Conservation (phyloP, 495 filamentous ascomycete genomes). For the Penicillium mononematosum region DNA sequence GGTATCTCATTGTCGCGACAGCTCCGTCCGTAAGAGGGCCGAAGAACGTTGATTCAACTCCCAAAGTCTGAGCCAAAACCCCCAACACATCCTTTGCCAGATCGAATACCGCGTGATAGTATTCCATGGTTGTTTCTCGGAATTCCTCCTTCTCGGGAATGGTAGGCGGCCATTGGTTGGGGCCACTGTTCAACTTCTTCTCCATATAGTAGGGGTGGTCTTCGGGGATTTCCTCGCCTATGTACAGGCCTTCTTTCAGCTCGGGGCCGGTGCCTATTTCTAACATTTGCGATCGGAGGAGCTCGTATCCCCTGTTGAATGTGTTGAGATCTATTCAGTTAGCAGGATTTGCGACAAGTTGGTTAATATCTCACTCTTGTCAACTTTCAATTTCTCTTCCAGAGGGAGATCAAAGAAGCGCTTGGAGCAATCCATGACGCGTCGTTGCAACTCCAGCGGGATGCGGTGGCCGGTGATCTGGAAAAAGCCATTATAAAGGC, state of each 20-base stretch:
- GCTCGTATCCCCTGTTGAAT: conserved; percentile 51
- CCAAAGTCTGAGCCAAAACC: conserved; percentile 32
- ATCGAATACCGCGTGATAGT: conserved; percentile 41
- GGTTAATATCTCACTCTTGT: conserved; percentile 31
- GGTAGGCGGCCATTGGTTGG: conserved; percentile 50
- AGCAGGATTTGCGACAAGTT: neutral
- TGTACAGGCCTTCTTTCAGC: conserved; percentile 52
- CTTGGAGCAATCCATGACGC: conserved; percentile 39
- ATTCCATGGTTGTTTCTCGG: conserved; percentile 46
- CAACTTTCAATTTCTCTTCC: conserved; percentile 51
- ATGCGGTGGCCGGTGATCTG: conserved; percentile 50
- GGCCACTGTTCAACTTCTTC: conserved; percentile 41
- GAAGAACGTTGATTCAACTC: conserved; percentile 36
- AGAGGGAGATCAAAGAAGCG: conserved; percentile 52
- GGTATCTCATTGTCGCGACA: conserved; percentile 45
- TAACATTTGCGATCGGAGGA: conserved; percentile 50
- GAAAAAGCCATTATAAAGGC: conserved; percentile 50
- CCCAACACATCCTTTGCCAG: conserved; percentile 34
- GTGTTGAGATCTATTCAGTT: conserved; percentile 29
- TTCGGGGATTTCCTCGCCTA: conserved; percentile 46
- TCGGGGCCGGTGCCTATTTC: conserved; percentile 47
- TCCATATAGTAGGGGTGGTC: conserved; percentile 40
- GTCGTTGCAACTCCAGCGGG: conserved; percentile 29
- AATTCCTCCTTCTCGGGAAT: conserved; percentile 45
- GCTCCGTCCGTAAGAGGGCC: conserved; percentile 30